Evolutionary conservation across 345 rosid genomes (phyloP).

Genomic region (Arabis alpina): DNA sequence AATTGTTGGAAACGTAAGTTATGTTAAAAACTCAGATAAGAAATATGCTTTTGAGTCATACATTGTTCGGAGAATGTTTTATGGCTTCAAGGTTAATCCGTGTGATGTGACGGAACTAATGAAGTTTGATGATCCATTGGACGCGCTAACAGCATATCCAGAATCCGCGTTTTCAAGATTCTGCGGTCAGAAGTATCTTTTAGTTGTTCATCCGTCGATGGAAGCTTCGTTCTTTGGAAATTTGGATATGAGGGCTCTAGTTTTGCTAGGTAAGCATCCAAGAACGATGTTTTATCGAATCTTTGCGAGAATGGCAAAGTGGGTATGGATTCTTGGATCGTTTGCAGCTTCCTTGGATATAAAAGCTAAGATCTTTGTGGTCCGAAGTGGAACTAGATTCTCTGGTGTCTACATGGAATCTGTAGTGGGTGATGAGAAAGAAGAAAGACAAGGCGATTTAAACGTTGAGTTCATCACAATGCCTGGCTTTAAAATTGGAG

Average conservation of each 20-base stretch:
- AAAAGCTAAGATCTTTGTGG: slow-evolving; percentile 52
- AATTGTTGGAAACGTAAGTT: slow-evolving; percentile 50
- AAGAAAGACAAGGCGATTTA: slow-evolving; percentile 24
- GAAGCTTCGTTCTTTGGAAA: slow-evolving; percentile 69
- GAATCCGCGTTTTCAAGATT: slow-evolving; percentile 55
- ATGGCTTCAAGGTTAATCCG: slow-evolving; percentile 43
- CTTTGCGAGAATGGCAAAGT: slow-evolving; percentile 63
- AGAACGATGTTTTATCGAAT: slow-evolving; percentile 63
- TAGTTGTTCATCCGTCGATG: slow-evolving; percentile 63
- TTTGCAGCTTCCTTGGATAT: slow-evolving; percentile 56
- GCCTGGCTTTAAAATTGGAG: slow-evolving; percentile 64
- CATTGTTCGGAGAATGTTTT: slow-evolving; percentile 64
- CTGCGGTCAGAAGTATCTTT: slow-evolving; percentile 57
- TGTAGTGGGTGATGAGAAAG: slow-evolving; percentile 25
- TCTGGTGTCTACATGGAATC: slow-evolving; percentile 56
- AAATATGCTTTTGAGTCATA: slow-evolving; percentile 71
- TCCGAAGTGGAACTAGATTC: slow-evolving; percentile 53
- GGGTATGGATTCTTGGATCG: slow-evolving; percentile 61
- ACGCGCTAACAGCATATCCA: slow-evolving; percentile 49
- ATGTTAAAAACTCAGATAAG: slow-evolving; percentile 54
- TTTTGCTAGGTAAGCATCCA: slow-evolving; percentile 61
- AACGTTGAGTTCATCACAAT: slow-evolving; percentile 64
- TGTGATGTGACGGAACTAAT: slow-evolving; percentile 47
- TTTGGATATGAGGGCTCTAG: slow-evolving; percentile 59
- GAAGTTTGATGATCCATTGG: slow-evolving; percentile 55